Evolutionary conservation across 129 eudicot genomes (phyloP), one percentile per base, ranked within the genome.

Genomic region (Apium graveolens): DNA sequence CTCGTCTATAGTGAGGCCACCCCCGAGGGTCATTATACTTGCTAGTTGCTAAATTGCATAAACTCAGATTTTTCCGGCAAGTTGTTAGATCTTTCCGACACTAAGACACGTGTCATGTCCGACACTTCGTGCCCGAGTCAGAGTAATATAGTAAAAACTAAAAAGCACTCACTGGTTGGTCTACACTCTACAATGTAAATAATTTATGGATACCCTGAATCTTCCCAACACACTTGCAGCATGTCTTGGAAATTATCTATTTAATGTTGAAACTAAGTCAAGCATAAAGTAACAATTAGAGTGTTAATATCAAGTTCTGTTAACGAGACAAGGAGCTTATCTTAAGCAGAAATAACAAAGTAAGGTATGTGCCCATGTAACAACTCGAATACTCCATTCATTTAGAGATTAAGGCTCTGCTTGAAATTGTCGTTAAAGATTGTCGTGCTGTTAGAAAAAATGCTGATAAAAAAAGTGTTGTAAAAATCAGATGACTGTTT

Each of bases 281-380:
- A n/a, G 32, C 65, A 57, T 8, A 60, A 9, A 60, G 32, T 57
- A 24, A n/a, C n/a, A n/a, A n/a, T 20, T 7, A 57, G 66, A 57
- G 66, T 60, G 68, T 34, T 60, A 31, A 60, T n/a, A 60, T n/a
- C 16, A 60, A 60, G 68, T 60, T 60, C 32, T n/a, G 34, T 60
- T 60, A n/a, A 60, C 26, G 68, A 60, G 21, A 60, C 68, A 60
- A n/a, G 17, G 68, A n/a, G 68, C 68, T 60, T 60, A 60, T 60
- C n/a, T 34, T 26, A 60, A n/a, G 32, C 26, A 31, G 1, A 60
- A 32, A 60, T n/a, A 11, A 60, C 32, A 60, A 60, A 4, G 32
- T 57, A 57, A 26, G 1, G 5, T 2, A 60, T n/a, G 16, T 60
- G 68, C 68, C 34, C 27, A 60, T 26, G 34, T 26, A 26, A 60